Evolutionary conservation across 169 alveolate genomes (phyloP).

Genomic region (Eimeria brunetti): DNA sequence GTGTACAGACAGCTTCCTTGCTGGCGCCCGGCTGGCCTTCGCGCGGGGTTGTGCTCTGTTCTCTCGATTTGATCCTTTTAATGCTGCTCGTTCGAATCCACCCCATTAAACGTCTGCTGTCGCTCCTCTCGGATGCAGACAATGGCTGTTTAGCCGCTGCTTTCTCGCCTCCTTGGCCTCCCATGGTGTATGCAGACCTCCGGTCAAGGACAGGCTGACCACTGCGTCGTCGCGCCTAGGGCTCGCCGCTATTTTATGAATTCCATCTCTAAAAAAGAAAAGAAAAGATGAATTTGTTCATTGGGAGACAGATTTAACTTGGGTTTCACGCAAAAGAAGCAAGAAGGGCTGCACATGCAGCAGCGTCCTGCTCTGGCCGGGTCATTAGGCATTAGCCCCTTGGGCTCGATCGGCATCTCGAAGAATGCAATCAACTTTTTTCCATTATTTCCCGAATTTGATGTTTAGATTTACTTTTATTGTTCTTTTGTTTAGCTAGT

Average conservation of each 20-base stretch:
- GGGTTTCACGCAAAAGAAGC: not conserved
- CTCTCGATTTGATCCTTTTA: not conserved
- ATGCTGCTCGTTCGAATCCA: slow-evolving; percentile 54
- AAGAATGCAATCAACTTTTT: not conserved
- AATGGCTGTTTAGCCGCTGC: not conserved
- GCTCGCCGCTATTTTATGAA: not conserved
- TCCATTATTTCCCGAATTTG: not conserved
- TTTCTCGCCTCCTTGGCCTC: not conserved
- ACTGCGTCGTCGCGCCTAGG: not conserved
- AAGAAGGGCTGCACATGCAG: slow-evolving; percentile 11
- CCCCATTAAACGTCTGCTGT: slow-evolving; percentile 26
- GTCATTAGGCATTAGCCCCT: not conserved
- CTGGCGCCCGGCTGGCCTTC: not conserved
- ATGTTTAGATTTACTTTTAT: not conserved
- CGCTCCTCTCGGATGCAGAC: not conserved
- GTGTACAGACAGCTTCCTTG: not conserved
- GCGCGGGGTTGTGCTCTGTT: not conserved
- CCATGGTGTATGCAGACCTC: slow-evolving; percentile 44
- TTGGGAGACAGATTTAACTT: not conserved
- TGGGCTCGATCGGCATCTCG: not conserved
- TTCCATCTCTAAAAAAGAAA: not conserved
- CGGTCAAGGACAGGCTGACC: slow-evolving; percentile 34
- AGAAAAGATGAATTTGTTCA: not conserved
- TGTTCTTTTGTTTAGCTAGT: not conserved
- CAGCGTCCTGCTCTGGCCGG: not conserved